Conservation (phyloP, 352 stramenopile species). For the Globisporangium rhizosaccharum region DNA sequence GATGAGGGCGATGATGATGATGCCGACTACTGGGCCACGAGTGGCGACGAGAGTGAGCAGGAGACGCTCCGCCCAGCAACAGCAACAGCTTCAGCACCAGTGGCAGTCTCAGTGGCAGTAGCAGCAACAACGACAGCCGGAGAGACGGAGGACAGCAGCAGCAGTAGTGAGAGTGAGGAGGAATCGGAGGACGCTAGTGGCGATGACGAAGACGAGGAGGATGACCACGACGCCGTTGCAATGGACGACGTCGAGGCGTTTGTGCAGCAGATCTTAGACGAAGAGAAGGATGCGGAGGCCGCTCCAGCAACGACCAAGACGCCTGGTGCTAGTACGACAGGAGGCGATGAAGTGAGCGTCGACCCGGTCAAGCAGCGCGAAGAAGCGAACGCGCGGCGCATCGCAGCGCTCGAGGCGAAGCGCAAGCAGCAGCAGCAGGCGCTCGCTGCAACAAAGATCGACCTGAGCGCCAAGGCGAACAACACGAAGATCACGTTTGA, state of each 20-base stretch:
- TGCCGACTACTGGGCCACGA: constrained; percentile 16
- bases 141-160: constrained; percentile 1
- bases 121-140: not conserved
- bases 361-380: constrained; percentile 15
- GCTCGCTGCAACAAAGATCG: constrained; percentile 17
- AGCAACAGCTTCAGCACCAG: not conserved
- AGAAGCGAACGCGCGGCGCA: constrained; percentile 31
- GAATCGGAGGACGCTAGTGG: not conserved
- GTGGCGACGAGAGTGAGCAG: constrained; percentile 10
- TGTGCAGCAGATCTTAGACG: constrained; percentile 27
- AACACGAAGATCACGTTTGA: constrained; percentile 80
- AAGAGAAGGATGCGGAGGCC: constrained; percentile 2
- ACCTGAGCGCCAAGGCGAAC: constrained; percentile 7
- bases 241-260: constrained; percentile 35
- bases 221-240: not conserved
- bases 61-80: not conserved
- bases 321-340: no score
- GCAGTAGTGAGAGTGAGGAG: constrained; percentile 7
- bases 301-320: no score
- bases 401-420: constrained; percentile 54
- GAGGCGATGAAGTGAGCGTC: constrained; percentile 7
- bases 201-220: not conserved
- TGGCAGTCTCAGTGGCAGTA: not conserved
- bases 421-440: constrained; percentile 21
- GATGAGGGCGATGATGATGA: constrained; percentile 12